Evolutionary conservation across 1,284 basidiomycete genomes (phyloP).

Genomic region (Ustilago tritici): DNA sequence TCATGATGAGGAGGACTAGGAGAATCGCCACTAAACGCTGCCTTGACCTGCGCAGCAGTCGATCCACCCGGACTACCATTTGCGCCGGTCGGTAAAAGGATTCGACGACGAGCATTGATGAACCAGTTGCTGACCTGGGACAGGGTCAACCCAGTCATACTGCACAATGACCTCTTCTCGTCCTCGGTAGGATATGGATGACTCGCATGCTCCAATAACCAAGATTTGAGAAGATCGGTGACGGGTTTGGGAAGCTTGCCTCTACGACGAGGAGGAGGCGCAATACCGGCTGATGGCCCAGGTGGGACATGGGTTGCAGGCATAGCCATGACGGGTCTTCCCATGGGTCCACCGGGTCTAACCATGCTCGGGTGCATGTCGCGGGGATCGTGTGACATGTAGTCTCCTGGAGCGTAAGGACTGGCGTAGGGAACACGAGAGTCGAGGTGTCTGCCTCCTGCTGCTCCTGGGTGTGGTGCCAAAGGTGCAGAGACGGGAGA

Average conservation of each 20-base stretch:
- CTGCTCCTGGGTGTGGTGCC: conserved; percentile 11
- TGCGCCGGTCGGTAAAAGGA: conserved; percentile 54
- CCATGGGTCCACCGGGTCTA: conserved; percentile 19
- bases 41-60: conserved; percentile 51
- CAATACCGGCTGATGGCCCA: conserved; percentile 47
- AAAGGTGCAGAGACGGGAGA: conserved; percentile 26
- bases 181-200: conserved; percentile 91
- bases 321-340: conserved; percentile 25
- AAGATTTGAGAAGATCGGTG: conserved; percentile 88
- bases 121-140: conserved; percentile 76
- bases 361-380: conserved; percentile 35
- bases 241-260: conserved; percentile 90
- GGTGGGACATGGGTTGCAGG: conserved; percentile 45
- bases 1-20: conserved; percentile 19
- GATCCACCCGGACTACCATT: conserved; percentile 37
- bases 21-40: conserved; percentile 40
- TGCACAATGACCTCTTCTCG: conserved; percentile 88
- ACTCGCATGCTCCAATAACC: conserved; percentile 86
- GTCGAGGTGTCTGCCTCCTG: conserved; percentile 21
- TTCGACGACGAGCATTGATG: conserved; percentile 65
- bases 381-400: conserved; percentile 32
- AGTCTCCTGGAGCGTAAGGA: conserved; percentile 32
- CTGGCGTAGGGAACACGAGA: conserved; percentile 16
- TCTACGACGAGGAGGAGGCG: conserved; percentile 72
- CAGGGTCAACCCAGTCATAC: conserved; percentile 85